Base-by-base conservation (phyloP, 768 basidiomycete genomes). In the Phanerodontia chrysosporium region DNA sequence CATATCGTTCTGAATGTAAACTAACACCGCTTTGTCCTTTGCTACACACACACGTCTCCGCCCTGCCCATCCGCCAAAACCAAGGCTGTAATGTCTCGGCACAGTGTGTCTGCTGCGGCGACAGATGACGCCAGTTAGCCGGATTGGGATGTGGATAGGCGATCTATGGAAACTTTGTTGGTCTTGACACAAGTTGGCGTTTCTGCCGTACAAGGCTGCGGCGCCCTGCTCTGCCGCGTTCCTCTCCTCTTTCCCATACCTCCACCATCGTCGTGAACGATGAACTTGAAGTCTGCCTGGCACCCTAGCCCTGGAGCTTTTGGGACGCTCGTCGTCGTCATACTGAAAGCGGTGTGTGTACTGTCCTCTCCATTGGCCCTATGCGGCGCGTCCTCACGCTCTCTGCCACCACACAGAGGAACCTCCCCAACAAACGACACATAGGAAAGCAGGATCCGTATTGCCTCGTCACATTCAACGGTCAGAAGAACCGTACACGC, bases 381-480 rank as follows among this genome's bases (percentile, higher is more conserved):
- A 46, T 25, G 49, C 24, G 25, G 48, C 55, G 30, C 35, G 28
- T 61, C 27, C 60, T 61, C 57, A 54, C 46, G 9, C 29, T 30
- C 42, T 27, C 21, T 44, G 13, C 52, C 52, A 53, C 10, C 25
- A 9, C 27, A 22, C 70, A 94, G 92, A 89, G 87, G 73, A 91
- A 94, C 74, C 78, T 94, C 55, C 92, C 92, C 18, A 94, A 94
- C 66, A 94, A 94, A 76, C 80, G 88, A 65, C 89, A 93, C 71
- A 95, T 94, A 49, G 92, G 92, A 64, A 99, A 99, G 75, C 97
- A 98, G 73, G 95, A 98, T 72, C 97, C 97, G 0, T 99, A 96
- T 73, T 97, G 94, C 65, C 75, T 85, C 24, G 82, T 96, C 25
- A 77, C 80, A 3, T 76, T 95, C 54, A 89, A 92, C 68, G 85